Evolutionary conservation across 2,329 filamentous ascomycete species (phyloP).

Genomic region (Pseudogymnoascus sp.): DNA sequence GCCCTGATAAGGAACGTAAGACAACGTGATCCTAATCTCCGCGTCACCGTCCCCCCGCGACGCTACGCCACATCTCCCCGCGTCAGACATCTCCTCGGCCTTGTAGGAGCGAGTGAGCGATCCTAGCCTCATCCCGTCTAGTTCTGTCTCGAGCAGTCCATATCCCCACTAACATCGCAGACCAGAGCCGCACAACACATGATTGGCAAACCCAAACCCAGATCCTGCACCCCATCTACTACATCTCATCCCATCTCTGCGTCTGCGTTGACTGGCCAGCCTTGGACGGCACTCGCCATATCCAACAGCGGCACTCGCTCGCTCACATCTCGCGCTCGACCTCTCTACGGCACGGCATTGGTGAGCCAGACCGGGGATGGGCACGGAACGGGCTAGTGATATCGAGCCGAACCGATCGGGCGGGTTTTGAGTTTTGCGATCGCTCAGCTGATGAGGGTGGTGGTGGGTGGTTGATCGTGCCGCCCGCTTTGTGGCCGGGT

Average conservation of each 20-base stretch:
- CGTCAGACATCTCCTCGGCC: not conserved
- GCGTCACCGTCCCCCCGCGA: not conserved
- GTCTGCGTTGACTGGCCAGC: not conserved
- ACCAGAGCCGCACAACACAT: not conserved
- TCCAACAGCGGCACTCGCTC: not conserved
- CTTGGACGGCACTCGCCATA: not conserved
- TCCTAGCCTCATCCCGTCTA: not conserved
- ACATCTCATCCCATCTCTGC: not conserved
- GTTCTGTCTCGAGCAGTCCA: not conserved
- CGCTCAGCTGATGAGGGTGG: not conserved
- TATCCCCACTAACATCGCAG: not conserved
- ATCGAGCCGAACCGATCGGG: conserved; percentile 1
- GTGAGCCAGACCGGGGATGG: not conserved
- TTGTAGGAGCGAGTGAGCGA: not conserved
- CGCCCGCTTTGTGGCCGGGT: not conserved
- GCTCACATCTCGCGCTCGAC: not conserved
- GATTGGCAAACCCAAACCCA: not conserved
- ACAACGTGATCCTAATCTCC: not conserved
- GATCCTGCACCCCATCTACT: not conserved
- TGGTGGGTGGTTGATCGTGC: not conserved
- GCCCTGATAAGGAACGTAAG: not conserved
- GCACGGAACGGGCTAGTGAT: not conserved
- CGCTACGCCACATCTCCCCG: not conserved
- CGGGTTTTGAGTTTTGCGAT: not conserved
- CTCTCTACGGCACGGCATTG: not conserved